Evolutionary conservation across 805 yeast species (phyloP).

Genomic region (Ogataea nakhonphanomensis): DNA sequence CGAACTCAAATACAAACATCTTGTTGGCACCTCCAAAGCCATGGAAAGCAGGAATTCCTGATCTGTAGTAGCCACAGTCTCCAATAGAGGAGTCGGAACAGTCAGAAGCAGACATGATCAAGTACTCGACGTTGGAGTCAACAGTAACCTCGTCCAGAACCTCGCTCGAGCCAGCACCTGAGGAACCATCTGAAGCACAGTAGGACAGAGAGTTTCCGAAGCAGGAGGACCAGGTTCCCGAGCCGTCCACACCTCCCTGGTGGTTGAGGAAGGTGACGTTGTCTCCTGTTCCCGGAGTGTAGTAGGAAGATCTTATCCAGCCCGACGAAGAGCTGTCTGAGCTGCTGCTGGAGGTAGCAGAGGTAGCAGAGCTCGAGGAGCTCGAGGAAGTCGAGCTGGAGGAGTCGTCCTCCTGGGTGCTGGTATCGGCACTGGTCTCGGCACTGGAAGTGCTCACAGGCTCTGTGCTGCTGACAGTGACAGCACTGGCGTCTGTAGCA

Average conservation of each 20-base stretch:
- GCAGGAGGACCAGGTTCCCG: constrained; percentile 82
- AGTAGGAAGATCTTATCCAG: constrained; percentile 79
- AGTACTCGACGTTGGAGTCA: constrained; percentile 71
- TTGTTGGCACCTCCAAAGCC: constrained; percentile 85
- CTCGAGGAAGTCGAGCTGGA: too few species aligned
- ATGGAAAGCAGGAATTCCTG: constrained; percentile 86
- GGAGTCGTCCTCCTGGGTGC: neutral
- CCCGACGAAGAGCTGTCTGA: constrained; percentile 29
- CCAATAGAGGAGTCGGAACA: constrained; percentile 47
- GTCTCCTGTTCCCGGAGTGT: constrained; percentile 55
- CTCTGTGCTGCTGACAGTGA: constrained; percentile 3
- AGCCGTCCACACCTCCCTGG: constrained; percentile 65
- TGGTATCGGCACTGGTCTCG: neutral
- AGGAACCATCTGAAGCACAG: constrained; percentile 72
- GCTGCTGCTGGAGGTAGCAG: constrained; percentile 25
- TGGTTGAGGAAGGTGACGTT: constrained; percentile 84
- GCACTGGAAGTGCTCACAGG: constrained; percentile 9
- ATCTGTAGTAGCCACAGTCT: constrained; percentile 84
- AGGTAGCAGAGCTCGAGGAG: constrained; percentile 18
- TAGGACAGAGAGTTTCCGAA: constrained; percentile 93
- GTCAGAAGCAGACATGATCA: constrained; percentile 71
- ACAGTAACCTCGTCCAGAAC: constrained; percentile 67
- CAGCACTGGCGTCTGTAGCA: constrained; percentile 16
- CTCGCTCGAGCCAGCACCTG: constrained; percentile 65
- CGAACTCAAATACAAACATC: constrained; percentile 89